Evolutionary conservation across 805 yeast genomes (phyloP).

Genomic region (Clavispora phyllophila): DNA sequence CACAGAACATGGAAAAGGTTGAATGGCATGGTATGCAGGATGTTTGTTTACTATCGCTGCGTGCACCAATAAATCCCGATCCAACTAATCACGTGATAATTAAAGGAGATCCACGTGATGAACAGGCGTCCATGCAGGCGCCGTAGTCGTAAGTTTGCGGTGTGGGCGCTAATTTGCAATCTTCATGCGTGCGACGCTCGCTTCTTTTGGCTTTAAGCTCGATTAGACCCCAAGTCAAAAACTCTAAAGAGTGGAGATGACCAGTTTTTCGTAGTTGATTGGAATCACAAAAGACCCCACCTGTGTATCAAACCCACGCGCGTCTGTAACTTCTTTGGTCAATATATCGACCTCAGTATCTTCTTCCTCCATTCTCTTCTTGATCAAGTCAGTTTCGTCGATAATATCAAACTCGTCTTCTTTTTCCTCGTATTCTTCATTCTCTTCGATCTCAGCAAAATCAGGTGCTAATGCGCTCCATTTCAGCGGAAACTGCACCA

Average conservation of each 20-base stretch:
- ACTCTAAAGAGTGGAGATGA: not conserved
- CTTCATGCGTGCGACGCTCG: no score
- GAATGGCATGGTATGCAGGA: not conserved
- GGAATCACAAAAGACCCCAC: conserved; percentile 61
- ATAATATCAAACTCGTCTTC: conserved; percentile 90
- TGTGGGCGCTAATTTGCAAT: not conserved
- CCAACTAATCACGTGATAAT: not conserved
- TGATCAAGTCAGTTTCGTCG: conserved; percentile 60
- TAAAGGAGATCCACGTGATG: not conserved
- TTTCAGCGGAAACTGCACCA: conserved; percentile 75
- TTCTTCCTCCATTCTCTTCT: conserved; percentile 57
- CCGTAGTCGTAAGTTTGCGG: no score
- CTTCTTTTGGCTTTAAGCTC: not conserved
- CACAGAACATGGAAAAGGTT: not conserved
- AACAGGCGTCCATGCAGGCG: not conserved
- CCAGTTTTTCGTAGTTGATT: conserved; percentile 26
- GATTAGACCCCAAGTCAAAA: not conserved
- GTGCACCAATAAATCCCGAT: not conserved
- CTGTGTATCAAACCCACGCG: conserved; percentile 58
- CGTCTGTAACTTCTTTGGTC: conserved; percentile 61
- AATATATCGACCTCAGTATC: conserved; percentile 59
- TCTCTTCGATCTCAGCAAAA: conserved; percentile 90
- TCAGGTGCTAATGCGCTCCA: conserved; percentile 98
- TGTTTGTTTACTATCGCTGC: conserved; percentile 1
- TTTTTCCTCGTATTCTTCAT: conserved; percentile 77